Base-by-base conservation (phyloP, 805 yeast genomes). In the Cyberlindnera euphorbiae region DNA sequence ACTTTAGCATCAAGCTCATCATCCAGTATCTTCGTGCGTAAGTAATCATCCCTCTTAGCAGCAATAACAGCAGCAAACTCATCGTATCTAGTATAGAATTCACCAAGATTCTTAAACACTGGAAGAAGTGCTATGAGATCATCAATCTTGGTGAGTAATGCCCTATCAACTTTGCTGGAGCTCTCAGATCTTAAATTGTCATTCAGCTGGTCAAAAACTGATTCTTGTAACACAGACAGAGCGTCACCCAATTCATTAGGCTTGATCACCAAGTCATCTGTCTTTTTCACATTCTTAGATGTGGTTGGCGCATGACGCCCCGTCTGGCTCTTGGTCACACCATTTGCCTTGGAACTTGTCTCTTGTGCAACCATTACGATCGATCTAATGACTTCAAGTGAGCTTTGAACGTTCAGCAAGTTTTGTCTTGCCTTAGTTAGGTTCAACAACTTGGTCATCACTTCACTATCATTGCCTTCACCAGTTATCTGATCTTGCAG, bases 51-150 rank as follows among this genome's bases (percentile, higher is more conserved):
- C 35, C 58, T 62, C 47, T 63, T 65, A 8, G 40, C 47, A 29
- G 60, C 59, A 9, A 78, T 52, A 16, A 57, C 61, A n/a, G 58
- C 57, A 1, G 67, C 65, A 52, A 79, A 79, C 16, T 60, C 64
- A n/a, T 62, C 53, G 49, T 76, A 82, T 1, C 62, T 52, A 1
- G 71, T 62, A 35, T 72, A 63, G 52, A 79, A 82, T 19, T 66
- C 63, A 3, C 67, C 58, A 31, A 81, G 53, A 14, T 69, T 71
- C 45, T 68, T 67, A 49, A 82, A 79, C 13, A 79, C 56, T 0
- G 79, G 78, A 31, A 64, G 58, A 34, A 79, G 48, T 5, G 64
- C 66, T 16, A 66, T 60, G 53, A 82, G 60, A 19, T 67, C 64
- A 25, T 73, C 67, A 14, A 76, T 61, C 34, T 71, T 71, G 8